Evolutionary conservation across 108 stramenopile genomes (phyloP).

Genomic region (Nitzschia inconspicua): DNA sequence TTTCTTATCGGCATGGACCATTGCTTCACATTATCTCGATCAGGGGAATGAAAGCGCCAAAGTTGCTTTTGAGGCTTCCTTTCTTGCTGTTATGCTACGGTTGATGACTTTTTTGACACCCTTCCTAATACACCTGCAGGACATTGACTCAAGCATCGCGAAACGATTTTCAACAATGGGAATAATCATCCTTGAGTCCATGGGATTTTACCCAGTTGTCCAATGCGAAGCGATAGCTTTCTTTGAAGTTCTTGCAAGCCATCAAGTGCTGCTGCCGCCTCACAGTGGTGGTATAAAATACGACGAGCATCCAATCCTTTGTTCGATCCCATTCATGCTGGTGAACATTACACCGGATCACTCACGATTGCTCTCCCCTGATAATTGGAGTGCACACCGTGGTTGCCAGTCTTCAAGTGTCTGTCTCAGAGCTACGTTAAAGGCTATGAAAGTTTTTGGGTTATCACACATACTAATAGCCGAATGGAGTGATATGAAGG

Average conservation of each 20-base stretch:
- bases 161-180: slow-evolving; percentile 68
- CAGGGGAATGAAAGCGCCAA: slow-evolving; percentile 55
- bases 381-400: not conserved
- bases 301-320: slow-evolving; percentile 46
- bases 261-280: slow-evolving; percentile 29
- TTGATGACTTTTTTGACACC: slow-evolving; percentile 79
- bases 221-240: slow-evolving; percentile 68
- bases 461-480: slow-evolving; percentile 10
- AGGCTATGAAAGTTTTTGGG: slow-evolving; percentile 17
- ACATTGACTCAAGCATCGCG: slow-evolving; percentile 44
- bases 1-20: slow-evolving; percentile 68
- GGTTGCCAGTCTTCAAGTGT: slow-evolving; percentile 32
- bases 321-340: slow-evolving; percentile 54
- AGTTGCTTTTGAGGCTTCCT: slow-evolving; percentile 47
- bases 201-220: slow-evolving; percentile 53
- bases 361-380: not conserved
- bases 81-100: slow-evolving; percentile 62
- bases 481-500: slow-evolving; percentile 31
- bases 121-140: slow-evolving; percentile 35
- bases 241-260: slow-evolving; percentile 57
- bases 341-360: slow-evolving; percentile 21
- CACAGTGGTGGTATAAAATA: slow-evolving; percentile 35
- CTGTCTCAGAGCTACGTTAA: slow-evolving; percentile 20
- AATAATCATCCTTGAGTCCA: slow-evolving; percentile 42
- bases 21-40: slow-evolving; percentile 57